phyloP scores from a whole-genome alignment of 2,329 filamentous ascomycete species.

The Ceratocystis harringtonii region DNA sequence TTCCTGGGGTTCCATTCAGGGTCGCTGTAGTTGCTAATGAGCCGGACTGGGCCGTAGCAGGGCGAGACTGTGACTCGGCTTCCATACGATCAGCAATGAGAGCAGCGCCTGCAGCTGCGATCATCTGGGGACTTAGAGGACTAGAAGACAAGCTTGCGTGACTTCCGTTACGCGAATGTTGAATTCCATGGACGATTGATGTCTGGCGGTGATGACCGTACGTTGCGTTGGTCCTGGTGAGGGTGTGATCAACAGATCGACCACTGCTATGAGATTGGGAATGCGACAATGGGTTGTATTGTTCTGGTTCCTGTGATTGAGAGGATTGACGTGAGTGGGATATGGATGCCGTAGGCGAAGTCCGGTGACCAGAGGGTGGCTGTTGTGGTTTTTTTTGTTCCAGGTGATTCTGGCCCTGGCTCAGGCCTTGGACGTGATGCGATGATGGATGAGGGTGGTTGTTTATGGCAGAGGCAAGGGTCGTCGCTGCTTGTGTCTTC shows the following conservation, averaged over 20 bases:
- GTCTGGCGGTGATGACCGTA: conserved; percentile 92
- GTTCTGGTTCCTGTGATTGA: conserved; percentile 28
- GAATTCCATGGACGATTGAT: conserved; percentile 90
- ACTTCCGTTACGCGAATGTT: conserved; percentile 84
- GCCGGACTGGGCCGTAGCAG: conserved; percentile 25
- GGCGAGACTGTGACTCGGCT: conserved; percentile 29
- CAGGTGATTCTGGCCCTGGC: background rate
- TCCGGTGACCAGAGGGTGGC: background rate
- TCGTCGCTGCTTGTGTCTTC: background rate
- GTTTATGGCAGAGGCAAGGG: background rate
- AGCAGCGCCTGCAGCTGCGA: conserved; percentile 49
- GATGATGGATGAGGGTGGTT: conserved; percentile 1
- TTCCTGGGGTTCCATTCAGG: conserved; percentile 24
- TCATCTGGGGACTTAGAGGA: conserved; percentile 77
- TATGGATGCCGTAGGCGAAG: conserved; percentile 25
- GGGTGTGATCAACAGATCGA: conserved; percentile 29
- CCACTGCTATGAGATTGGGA: conserved; percentile 23
- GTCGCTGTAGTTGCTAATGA: conserved; percentile 30
- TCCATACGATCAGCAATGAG: conserved; percentile 38
- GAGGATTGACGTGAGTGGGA: conserved; percentile 45
- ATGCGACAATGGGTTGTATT: conserved; percentile 27
- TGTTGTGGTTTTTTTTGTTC: background rate
- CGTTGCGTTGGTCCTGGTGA: conserved; percentile 34
- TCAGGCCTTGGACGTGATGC: conserved; percentile 1
- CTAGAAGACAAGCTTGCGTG: conserved; percentile 64